Evolutionary conservation across 1,284 basidiomycete species (phyloP).

Genomic region (Quambalaria eucalypti): DNA sequence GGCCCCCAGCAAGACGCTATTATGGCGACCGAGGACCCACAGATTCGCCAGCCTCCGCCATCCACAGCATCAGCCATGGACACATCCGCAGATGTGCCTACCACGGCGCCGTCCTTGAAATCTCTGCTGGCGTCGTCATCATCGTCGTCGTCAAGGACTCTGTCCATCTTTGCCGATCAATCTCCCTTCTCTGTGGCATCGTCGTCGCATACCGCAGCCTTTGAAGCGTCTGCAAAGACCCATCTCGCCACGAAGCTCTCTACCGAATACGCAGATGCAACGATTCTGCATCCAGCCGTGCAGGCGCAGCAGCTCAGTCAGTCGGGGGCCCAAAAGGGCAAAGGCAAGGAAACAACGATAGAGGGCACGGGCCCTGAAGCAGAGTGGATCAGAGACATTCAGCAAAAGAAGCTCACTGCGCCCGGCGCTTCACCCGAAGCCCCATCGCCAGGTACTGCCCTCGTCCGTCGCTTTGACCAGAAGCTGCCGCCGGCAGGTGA

Average conservation of each 20-base stretch:
- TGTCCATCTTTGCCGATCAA: constrained; percentile 21
- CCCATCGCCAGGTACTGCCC: constrained; percentile 4
- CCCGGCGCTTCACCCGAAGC: constrained; percentile 8
- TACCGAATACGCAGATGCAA: constrained; percentile 78
- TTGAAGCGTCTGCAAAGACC: constrained; percentile 33
- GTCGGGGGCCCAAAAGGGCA: constrained; percentile 52
- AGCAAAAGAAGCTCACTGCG: constrained; percentile 4
- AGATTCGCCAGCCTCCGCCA: no score
- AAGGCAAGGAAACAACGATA: not conserved
- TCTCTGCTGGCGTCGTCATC: not conserved
- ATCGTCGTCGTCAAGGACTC: not conserved
- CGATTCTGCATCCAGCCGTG: constrained; percentile 71
- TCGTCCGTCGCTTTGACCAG: constrained; percentile 11
- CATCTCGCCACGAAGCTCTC: constrained; percentile 60
- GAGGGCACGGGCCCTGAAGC: constrained; percentile 6
- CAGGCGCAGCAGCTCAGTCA: constrained; percentile 66
- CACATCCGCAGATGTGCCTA: no score
- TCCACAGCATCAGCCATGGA: no score
- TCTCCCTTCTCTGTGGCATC: constrained; percentile 43
- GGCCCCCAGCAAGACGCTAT: no score
- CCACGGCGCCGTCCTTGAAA: not conserved
- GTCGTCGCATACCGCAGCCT: not conserved
- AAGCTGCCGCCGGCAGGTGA: constrained; percentile 14
- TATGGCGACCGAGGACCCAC: no score
- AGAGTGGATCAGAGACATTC: constrained; percentile 11